Percentiles rank a stretch among this genome's conserved stretches.
phyloP scores from a whole-genome alignment of 106 monocot species.

The Triglochin maritima region DNA sequence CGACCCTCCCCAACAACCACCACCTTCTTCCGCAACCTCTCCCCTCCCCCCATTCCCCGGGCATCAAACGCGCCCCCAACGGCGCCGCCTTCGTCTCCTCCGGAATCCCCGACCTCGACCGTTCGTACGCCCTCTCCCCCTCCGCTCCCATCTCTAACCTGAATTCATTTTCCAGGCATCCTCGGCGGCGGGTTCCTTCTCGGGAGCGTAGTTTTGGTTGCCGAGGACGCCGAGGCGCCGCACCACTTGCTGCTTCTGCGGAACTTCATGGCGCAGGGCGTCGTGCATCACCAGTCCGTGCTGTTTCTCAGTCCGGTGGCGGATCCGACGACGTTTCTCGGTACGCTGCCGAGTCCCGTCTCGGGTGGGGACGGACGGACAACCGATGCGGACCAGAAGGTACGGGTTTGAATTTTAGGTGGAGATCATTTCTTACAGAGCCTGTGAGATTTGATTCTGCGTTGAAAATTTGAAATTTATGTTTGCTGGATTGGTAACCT shows the following conservation, averaged over 20 bases:
- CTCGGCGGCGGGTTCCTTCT: constrained; percentile 73
- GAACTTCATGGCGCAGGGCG: constrained; percentile 86
- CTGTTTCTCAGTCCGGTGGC: constrained; percentile 55
- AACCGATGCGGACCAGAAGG: constrained; percentile 21
- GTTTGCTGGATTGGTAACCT: too few species aligned
- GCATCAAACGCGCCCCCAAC: constrained; percentile 36
- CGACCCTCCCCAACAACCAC: too few species aligned
- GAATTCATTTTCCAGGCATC: constrained; percentile 27
- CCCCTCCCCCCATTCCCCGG: constrained; percentile 1
- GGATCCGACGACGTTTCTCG: constrained; percentile 69
- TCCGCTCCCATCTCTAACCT: not conserved
- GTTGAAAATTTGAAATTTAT: too few species aligned
- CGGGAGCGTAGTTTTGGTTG: constrained; percentile 70
- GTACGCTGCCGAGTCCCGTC: constrained; percentile 60
- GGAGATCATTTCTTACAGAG: too few species aligned
- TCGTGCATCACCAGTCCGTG: constrained; percentile 65
- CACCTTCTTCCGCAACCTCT: not conserved
- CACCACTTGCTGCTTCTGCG: constrained; percentile 82
- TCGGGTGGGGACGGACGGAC: constrained; percentile 15
- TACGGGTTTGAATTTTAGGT: not conserved
- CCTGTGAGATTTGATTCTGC: too few species aligned
- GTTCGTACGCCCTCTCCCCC: constrained; percentile 14
- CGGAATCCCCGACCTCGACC: constrained; percentile 83
- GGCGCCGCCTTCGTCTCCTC: constrained; percentile 64
- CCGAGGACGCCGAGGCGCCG: constrained; percentile 85